Evolutionary conservation across 805 yeast genomes (phyloP).

Genomic region (Kluyveromyces dobzhanskii): DNA sequence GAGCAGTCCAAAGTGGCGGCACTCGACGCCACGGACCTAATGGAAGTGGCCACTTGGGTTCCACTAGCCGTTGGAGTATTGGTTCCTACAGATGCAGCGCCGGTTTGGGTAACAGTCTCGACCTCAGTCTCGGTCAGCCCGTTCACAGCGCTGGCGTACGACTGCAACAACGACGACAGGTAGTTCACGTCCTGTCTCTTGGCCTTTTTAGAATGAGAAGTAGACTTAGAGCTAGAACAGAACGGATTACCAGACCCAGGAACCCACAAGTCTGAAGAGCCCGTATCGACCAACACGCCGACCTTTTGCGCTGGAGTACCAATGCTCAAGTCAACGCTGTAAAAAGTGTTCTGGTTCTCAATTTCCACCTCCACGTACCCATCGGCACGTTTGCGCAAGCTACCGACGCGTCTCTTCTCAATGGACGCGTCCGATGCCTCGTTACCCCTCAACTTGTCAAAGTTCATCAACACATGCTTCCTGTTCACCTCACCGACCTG

Average conservation of each 20-base stretch:
- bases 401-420: conserved; percentile 7
- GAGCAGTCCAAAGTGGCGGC: conserved; percentile 31
- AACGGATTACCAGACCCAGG: conserved; percentile 40
- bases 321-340: conserved; percentile 36
- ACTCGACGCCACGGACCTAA: conserved; percentile 7
- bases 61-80: background rate
- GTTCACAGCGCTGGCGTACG: background rate
- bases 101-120: background rate
- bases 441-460: conserved; percentile 21
- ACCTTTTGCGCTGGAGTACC: conserved; percentile 56
- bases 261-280: conserved; percentile 69
- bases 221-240: conserved; percentile 19
- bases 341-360: conserved; percentile 35
- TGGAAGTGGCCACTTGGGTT: background rate
- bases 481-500: conserved; percentile 1
- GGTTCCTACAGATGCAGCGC: background rate
- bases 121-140: background rate
- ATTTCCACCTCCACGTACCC: conserved; percentile 29
- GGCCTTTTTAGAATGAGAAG: background rate
- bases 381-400: conserved; percentile 20
- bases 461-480: conserved; percentile 9
- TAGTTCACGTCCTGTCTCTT: background rate
- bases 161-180: background rate
- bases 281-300: conserved; percentile 60
- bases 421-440: conserved; percentile 10